These are phyloP conservation scores for Leccinum pachyderme DNA, from an alignment of 1,284 basidiomycete species.

Conservation along the genomic window DNA sequence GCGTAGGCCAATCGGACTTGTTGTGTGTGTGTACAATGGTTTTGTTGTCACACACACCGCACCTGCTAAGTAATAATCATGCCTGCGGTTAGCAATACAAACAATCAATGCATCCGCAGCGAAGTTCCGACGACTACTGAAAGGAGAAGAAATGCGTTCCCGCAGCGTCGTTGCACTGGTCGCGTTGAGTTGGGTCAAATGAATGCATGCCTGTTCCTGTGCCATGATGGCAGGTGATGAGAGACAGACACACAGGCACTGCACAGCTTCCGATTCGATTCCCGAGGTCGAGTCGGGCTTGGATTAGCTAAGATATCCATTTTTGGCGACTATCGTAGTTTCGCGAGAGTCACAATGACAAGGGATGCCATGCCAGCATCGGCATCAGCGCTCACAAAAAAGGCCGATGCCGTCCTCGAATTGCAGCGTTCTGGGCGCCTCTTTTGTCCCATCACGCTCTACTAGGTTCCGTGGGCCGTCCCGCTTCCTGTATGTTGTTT, in stretches of 20 bases:
- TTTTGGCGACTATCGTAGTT: slow-evolving; percentile 18
- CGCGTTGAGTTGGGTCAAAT: not conserved
- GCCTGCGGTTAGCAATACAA: not conserved
- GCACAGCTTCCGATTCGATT: not conserved
- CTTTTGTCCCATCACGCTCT: slow-evolving; percentile 17
- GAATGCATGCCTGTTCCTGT: not conserved
- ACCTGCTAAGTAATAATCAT: not conserved
- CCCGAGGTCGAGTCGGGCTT: not conserved
- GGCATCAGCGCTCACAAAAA: slow-evolving; percentile 30
- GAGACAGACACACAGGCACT: not conserved
- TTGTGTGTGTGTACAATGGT: not conserved
- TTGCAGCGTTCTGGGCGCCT: slow-evolving; percentile 21
- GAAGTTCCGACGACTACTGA: not conserved
- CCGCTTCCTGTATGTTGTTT: slow-evolving; percentile 20
- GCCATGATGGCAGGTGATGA: not conserved
- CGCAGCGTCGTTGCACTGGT: not conserved
- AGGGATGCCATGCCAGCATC: slow-evolving; percentile 7
- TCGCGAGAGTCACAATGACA: slow-evolving; percentile 5
- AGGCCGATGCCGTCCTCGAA: slow-evolving; percentile 24
- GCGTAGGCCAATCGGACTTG: not conserved
- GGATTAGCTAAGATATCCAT: slow-evolving; percentile 20
- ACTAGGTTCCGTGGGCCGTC: slow-evolving; percentile 25
- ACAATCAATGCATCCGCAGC: not conserved
- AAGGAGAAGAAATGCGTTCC: not conserved
- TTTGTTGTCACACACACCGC: not conserved